A percentile compares a stretch with the other conserved stretches of the same genome.
phyloP scores from a whole-genome alignment of 2,329 filamentous ascomycete genomes.

The Colletotrichum sp. region DNA sequence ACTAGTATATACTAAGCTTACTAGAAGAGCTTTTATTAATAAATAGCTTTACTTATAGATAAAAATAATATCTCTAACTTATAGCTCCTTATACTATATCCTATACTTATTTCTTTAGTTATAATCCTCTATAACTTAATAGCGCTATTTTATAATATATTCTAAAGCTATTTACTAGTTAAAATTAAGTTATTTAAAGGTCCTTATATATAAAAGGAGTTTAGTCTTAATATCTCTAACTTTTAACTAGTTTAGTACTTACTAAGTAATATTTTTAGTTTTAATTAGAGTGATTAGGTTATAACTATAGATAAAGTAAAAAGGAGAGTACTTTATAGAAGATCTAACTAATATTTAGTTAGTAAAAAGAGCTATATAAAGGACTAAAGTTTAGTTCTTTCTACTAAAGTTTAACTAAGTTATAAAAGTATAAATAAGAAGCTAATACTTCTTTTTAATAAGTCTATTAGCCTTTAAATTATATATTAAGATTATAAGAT shows the following conservation, averaged over 20 bases:
- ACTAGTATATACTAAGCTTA: no score
- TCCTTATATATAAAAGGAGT: neutral
- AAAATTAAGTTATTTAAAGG: neutral
- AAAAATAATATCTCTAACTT: no score
- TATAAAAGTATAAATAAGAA: neutral
- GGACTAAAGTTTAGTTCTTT: neutral
- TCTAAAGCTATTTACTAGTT: neutral
- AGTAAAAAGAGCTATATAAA: neutral
- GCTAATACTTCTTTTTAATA: neutral
- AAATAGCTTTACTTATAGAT: no score
- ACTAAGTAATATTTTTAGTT: neutral
- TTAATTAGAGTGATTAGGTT: neutral
- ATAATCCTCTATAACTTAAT: neutral
- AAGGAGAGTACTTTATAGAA: neutral
- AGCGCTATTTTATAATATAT: neutral
- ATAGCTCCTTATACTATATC: no score
- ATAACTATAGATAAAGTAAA: neutral
- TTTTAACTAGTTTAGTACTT: neutral
- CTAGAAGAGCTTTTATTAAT: no score
- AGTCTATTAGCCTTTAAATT: neutral
- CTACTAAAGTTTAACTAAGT: neutral
- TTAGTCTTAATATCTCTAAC: neutral
- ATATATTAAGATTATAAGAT: neutral
- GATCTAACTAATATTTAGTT: neutral
- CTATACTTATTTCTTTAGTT: no score